Evolutionary conservation across 2,329 filamentous ascomycete species (phyloP).

Genomic region (Arthrocladium fulminans): DNA sequence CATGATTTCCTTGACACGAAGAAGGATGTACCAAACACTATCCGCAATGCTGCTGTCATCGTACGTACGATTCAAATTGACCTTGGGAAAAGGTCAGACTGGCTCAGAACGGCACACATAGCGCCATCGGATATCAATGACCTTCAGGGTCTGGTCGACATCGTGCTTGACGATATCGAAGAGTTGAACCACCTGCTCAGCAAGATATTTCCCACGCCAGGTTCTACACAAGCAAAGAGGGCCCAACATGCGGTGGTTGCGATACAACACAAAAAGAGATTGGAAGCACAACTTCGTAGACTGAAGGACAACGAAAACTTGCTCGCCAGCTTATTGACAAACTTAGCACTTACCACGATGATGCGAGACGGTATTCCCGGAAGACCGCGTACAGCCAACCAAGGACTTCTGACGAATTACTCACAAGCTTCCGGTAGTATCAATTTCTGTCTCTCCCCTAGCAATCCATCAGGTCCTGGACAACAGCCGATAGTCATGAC

Average conservation of each 20-base stretch:
- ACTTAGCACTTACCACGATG: background rate
- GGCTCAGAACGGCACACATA: background rate
- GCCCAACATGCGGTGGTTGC: background rate
- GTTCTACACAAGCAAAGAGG: background rate
- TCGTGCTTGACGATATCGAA: background rate
- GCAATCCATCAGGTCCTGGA: no score
- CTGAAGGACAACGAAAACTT: background rate
- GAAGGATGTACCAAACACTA: background rate
- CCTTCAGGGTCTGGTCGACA: background rate
- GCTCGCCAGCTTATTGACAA: background rate
- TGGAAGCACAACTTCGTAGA: background rate
- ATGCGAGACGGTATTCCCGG: background rate
- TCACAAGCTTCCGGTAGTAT: no score
- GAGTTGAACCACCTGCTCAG: background rate
- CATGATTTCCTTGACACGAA: background rate
- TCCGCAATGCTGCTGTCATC: background rate
- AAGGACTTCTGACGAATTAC: no score
- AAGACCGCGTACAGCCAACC: background rate
- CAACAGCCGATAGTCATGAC: no score
- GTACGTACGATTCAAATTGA: background rate
- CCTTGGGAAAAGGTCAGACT: background rate
- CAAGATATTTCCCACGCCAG: background rate
- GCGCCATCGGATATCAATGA: background rate
- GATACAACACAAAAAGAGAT: background rate
- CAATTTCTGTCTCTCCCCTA: no score